Evolutionary conservation across 2,329 filamentous ascomycete genomes (phyloP).

Genomic region (Sclerotinia trifoliorum): DNA sequence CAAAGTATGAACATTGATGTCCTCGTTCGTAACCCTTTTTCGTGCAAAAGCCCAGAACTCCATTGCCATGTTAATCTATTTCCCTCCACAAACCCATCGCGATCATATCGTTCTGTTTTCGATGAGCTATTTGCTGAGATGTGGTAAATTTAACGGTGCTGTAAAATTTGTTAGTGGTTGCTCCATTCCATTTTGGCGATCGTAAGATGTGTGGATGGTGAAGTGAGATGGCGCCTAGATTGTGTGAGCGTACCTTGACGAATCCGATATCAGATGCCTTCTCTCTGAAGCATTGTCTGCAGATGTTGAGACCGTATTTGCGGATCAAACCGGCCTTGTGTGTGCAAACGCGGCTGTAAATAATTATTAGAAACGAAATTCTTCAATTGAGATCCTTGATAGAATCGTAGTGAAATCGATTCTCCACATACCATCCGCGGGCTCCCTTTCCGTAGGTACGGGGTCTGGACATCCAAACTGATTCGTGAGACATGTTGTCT

Average conservation of each 20-base stretch:
- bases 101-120: slow-evolving; percentile 12
- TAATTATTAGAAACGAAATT: slow-evolving; percentile 24
- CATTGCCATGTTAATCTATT: slow-evolving; percentile 23
- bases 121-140: slow-evolving; percentile 17
- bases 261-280: slow-evolving; percentile 72
- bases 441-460: slow-evolving; percentile 96
- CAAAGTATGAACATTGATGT: slow-evolving; percentile 17
- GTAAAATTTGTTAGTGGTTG: slow-evolving; percentile 16
- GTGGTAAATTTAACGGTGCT: slow-evolving; percentile 36
- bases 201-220: background rate
- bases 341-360: slow-evolving; percentile 73
- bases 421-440: slow-evolving; percentile 75
- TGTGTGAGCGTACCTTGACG: slow-evolving; percentile 58
- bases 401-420: slow-evolving; percentile 8
- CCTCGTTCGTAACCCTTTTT: slow-evolving; percentile 18
- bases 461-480: slow-evolving; percentile 98
- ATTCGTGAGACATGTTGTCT: slow-evolving; percentile 79
- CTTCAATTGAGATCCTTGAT: slow-evolving; percentile 7
- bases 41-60: slow-evolving; percentile 25
- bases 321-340: slow-evolving; percentile 99
- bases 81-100: slow-evolving; percentile 17
- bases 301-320: slow-evolving; percentile 96
- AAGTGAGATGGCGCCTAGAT: background rate
- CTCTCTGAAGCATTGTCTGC: slow-evolving; percentile 77
- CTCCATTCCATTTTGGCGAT: background rate